Base-by-base conservation (phyloP, 768 basidiomycete species). In the Mycena haematopus region DNA sequence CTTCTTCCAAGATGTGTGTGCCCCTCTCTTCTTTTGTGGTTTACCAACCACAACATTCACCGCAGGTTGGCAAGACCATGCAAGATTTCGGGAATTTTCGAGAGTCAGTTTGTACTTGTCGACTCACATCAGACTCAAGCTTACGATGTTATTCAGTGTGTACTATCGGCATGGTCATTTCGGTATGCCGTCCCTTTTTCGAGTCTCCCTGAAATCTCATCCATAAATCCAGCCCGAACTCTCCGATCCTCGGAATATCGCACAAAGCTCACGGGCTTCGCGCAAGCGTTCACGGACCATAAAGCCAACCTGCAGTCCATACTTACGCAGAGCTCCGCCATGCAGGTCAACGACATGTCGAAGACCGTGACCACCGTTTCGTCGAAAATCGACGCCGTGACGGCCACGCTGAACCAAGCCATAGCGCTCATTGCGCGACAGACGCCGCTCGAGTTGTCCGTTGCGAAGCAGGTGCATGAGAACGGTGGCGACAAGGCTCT, bases 41-140 rank as follows among this genome's bases (percentile, higher is more conserved):
- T 11, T 14, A 13, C 11, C 17, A 9, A 7, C 33, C 1, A 45
- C 49, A 24, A 1, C 31, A 49, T 27, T 22, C 5, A 27, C 21
- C 13, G 31, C 42, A 58, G 56, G 59, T 58, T 2, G 42, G 42
- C 3, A 31, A 53, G 42, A 67, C 66, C 19, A 67, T 60, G 27
- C 25, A 62, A 9, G 60, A 65, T 42, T 64, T 68, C 53, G 71
- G 71, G 2, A 72, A 72, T 29, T 72, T 72, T 38, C 66, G 71
- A 31, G 68, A 70, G 71, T 72, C 52, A 19, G 65, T 52, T 4
- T n/a, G 10, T 36, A 36, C 22, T 42, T 42, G 2, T 45, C 10
- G n/a, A 22, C 9, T 35, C 15, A 19, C 15, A n/a, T 40, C n/a
- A 21, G 22, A 52, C 11, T 21, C 13, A 19, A 31, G 19, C 38